Conservation (phyloP, 2,329 filamentous ascomycete genomes). For the Penicillium olsonii region DNA sequence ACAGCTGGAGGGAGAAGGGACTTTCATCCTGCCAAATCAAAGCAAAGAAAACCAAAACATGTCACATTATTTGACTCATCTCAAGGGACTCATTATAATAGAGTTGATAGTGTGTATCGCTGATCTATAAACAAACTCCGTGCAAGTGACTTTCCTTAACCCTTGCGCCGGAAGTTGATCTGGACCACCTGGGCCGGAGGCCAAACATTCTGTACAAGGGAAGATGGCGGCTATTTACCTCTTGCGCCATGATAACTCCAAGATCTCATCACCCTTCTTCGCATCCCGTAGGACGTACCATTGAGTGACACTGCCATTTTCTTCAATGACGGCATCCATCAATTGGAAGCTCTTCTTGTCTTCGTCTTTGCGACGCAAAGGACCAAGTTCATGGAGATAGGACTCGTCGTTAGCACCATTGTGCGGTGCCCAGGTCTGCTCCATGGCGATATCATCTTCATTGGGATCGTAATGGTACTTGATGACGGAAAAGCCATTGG, state of each 20-base stretch:
- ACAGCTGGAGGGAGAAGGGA: too few relatives aligned
- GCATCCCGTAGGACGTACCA: conserved; percentile 55
- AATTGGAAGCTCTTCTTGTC: conserved; percentile 58
- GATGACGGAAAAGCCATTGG: conserved; percentile 62
- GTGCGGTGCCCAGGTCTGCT: conserved; percentile 56
- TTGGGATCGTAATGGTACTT: conserved; percentile 51
- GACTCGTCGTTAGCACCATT: conserved; percentile 44
- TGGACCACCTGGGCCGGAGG: conserved; percentile 4
- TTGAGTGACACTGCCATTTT: conserved; percentile 52
- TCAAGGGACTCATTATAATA: conserved; percentile 15
- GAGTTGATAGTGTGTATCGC: conserved; percentile 19
- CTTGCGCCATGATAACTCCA: conserved; percentile 42
- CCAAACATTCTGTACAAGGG: conserved; percentile 9
- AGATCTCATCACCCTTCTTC: conserved; percentile 40
- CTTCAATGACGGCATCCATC: conserved; percentile 46
- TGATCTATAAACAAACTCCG: conserved; percentile 27
- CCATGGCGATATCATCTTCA: conserved; percentile 48
- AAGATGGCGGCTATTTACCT: conserved; percentile 10
- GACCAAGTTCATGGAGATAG: conserved; percentile 58
- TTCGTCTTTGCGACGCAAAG: conserved; percentile 46
- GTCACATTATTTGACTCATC: conserved; percentile 23
- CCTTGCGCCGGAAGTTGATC: conserved; percentile 17
- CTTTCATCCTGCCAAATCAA: background rate
- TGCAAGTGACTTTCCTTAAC: conserved; percentile 17
- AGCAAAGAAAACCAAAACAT: conserved; percentile 11